These are phyloP conservation scores for Penicillium maclennaniae DNA, from an alignment of 495 filamentous ascomycete species.

Conservation along the genomic window DNA sequence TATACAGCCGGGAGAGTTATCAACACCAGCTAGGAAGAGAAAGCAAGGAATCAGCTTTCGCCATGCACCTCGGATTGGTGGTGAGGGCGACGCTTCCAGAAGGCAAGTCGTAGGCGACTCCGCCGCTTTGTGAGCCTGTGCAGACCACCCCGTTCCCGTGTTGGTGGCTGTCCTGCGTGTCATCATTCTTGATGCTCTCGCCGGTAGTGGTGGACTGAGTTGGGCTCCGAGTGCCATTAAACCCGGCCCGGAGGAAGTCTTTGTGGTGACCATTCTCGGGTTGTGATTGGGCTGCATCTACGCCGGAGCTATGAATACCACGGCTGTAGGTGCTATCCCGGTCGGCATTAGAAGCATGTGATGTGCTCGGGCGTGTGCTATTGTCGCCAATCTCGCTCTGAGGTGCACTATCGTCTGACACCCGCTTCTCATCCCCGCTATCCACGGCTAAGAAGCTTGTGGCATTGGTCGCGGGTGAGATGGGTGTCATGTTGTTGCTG, in stretches of 20 bases:
- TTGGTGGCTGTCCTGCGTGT: slow-evolving; percentile 11
- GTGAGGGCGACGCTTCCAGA: slow-evolving; percentile 42
- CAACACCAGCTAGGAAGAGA: neutral
- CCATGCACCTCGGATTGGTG: slow-evolving; percentile 38
- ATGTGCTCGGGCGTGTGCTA: slow-evolving; percentile 31
- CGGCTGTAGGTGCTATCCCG: slow-evolving; percentile 18
- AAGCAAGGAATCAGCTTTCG: slow-evolving; percentile 30
- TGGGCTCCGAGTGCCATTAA: slow-evolving; percentile 28
- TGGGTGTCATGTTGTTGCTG: slow-evolving; percentile 43
- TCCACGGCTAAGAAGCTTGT: slow-evolving; percentile 50
- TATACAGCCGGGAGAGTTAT: slow-evolving; percentile 12
- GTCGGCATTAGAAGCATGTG: slow-evolving; percentile 21
- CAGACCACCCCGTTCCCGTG: slow-evolving; percentile 19
- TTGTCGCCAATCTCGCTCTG: slow-evolving; percentile 27
- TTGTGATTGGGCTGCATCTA: slow-evolving; percentile 10
- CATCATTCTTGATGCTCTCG: slow-evolving; percentile 29
- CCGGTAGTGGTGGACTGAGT: slow-evolving; percentile 29
- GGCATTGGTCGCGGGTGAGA: slow-evolving; percentile 50
- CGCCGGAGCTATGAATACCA: slow-evolving; percentile 10
- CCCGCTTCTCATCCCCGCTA: slow-evolving; percentile 44
- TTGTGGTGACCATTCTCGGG: slow-evolving; percentile 28
- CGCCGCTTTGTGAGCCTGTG: slow-evolving; percentile 35
- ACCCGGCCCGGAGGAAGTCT: slow-evolving; percentile 19
- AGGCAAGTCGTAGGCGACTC: slow-evolving; percentile 44
- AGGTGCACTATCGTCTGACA: slow-evolving; percentile 27